A percentile compares a stretch with the other conserved stretches of the same genome.
Conservation (phyloP, 2,329 filamentous ascomycete genomes). For the Pseudogymnoascus sp. region DNA sequence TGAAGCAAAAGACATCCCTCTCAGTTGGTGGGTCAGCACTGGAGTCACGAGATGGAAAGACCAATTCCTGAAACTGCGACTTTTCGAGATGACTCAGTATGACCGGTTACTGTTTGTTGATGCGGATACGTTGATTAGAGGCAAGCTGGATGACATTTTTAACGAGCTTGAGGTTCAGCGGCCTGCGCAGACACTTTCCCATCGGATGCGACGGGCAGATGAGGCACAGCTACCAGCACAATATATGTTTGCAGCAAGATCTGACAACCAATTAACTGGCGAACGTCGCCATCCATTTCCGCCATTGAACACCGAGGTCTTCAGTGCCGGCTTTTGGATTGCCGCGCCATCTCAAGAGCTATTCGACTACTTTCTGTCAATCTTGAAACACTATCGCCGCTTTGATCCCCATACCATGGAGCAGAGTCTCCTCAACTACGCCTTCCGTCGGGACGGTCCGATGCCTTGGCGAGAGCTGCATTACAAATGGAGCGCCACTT, state of each 20-base stretch:
- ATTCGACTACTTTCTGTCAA: conserved; percentile 32
- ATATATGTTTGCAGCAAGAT: conserved; percentile 29
- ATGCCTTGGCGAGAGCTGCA: conserved; percentile 36
- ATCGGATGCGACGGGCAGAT: conserved; percentile 20
- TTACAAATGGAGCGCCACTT: conserved; percentile 33
- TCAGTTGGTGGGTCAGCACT: conserved; percentile 30
- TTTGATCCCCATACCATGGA: conserved; percentile 34
- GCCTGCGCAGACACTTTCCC: conserved; percentile 18
- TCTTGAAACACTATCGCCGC: conserved; percentile 29
- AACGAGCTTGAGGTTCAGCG: conserved; percentile 22
- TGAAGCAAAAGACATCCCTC: conserved; percentile 28
- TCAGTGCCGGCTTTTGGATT: conserved; percentile 36
- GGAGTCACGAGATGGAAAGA: conserved; percentile 34
- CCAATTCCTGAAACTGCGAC: conserved; percentile 35
- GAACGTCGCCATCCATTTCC: conserved; percentile 31
- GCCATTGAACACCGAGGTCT: conserved; percentile 26
- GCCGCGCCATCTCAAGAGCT: conserved; percentile 31
- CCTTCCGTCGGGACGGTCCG: conserved; percentile 31
- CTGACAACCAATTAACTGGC: conserved; percentile 29
- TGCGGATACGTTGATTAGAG: conserved; percentile 33
- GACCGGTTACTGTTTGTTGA: conserved; percentile 36
- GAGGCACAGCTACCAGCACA: conserved; percentile 27
- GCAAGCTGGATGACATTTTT: conserved; percentile 33
- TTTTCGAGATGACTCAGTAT: conserved; percentile 35
- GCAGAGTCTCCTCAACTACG: conserved; percentile 38